Percentiles rank a stretch among this genome's conserved stretches.
Conservation (phyloP, 2,329 filamentous ascomycete species). For the Volutella citrinella region DNA sequence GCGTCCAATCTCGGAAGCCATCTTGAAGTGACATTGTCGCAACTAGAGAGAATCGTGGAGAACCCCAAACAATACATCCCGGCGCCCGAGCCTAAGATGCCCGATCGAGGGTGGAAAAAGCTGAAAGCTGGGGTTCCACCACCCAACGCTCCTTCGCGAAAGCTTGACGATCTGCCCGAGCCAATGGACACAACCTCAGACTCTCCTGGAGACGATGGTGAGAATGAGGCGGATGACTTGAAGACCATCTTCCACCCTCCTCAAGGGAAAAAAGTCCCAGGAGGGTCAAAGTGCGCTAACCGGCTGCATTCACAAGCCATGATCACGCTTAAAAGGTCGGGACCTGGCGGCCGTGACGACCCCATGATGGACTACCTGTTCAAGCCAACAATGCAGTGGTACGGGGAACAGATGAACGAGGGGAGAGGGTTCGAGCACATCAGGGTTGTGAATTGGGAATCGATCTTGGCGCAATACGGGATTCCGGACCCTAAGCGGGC, state of each 20-base stretch:
- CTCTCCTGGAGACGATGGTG: constrained; percentile 14
- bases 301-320: constrained; percentile 39
- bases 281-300: constrained; percentile 39
- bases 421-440: constrained; percentile 51
- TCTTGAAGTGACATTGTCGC: too few relatives aligned
- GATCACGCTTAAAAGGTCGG: constrained; percentile 4
- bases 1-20: too few relatives aligned
- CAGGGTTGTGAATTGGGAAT: constrained; percentile 41
- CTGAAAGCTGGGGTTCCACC: constrained; percentile 21
- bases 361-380: constrained; percentile 35
- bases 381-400: constrained; percentile 50
- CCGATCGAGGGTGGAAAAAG: constrained; percentile 35
- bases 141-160: too few relatives aligned
- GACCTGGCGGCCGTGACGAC: neutral
- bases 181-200: constrained; percentile 21
- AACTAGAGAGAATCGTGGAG: too few relatives aligned
- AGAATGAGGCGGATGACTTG: constrained; percentile 10
- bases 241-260: constrained; percentile 49
- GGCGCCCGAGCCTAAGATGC: constrained; percentile 24
- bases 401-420: constrained; percentile 42
- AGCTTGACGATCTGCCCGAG: too few relatives aligned
- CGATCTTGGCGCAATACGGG: constrained; percentile 32
- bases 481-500: constrained; percentile 23
- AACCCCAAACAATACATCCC: constrained; percentile 37
- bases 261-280: constrained; percentile 19